Evolutionary conservation across 2,329 filamentous ascomycete genomes (phyloP).

Genomic region (Penicillium oxalicum): DNA sequence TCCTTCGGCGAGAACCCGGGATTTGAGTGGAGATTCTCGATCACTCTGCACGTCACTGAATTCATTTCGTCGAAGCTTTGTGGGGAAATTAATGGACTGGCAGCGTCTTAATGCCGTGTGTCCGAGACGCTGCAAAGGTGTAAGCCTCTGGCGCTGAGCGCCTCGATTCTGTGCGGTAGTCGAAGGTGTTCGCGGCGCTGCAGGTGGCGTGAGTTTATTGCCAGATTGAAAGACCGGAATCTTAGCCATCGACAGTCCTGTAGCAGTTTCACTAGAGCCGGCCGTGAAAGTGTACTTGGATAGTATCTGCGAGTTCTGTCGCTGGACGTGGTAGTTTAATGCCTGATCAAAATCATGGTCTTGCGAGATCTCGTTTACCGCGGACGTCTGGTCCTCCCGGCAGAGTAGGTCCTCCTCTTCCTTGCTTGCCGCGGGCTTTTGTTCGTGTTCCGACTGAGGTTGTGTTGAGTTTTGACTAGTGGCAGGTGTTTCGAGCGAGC

Average conservation of each 20-base stretch:
- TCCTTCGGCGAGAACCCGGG: slow-evolving; percentile 9
- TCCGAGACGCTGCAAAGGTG: slow-evolving; percentile 38
- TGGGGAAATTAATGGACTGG: slow-evolving; percentile 30
- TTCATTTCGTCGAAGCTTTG: slow-evolving; percentile 11
- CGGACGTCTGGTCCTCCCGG: not conserved
- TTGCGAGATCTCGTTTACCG: slow-evolving; percentile 12
- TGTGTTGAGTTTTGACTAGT: not conserved
- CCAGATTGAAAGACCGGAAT: slow-evolving; percentile 10
- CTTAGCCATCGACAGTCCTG: slow-evolving; percentile 4
- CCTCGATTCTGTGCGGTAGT: slow-evolving; percentile 7
- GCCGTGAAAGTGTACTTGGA: slow-evolving; percentile 33
- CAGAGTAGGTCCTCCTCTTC: not conserved
- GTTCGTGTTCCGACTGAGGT: not conserved
- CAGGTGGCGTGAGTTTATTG: not conserved
- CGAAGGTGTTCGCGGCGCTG: slow-evolving; percentile 11
- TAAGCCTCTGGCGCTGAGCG: slow-evolving; percentile 24
- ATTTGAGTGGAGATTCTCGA: not conserved
- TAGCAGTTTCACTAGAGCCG: not conserved
- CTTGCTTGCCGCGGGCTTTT: not conserved
- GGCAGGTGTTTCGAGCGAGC: slow-evolving; percentile 1
- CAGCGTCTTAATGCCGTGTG: slow-evolving; percentile 36
- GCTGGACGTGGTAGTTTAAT: slow-evolving; percentile 32
- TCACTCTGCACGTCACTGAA: slow-evolving; percentile 6
- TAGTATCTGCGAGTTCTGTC: slow-evolving; percentile 32
- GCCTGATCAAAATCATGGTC: slow-evolving; percentile 27